Evolutionary conservation across 169 alveolate species (phyloP).

Genomic region (Plasmodium coatneyi): DNA sequence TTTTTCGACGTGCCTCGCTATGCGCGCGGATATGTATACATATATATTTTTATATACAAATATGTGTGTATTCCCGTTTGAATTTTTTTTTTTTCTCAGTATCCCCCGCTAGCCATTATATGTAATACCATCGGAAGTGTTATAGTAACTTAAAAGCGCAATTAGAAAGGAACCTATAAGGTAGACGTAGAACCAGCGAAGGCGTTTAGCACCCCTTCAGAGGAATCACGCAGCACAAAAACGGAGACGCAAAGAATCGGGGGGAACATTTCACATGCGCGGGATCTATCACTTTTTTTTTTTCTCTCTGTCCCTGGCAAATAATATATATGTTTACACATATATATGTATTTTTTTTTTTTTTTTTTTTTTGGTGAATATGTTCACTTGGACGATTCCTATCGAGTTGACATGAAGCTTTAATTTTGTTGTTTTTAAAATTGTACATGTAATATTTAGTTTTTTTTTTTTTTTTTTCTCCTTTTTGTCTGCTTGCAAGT

Average conservation of each 20-base stretch:
- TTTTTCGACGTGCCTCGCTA: neutral
- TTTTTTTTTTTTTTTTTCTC: neutral
- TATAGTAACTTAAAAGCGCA: neutral
- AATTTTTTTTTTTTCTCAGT: neutral
- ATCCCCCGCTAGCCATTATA: neutral
- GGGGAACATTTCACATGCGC: neutral
- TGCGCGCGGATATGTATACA: neutral
- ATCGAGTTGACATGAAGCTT: neutral
- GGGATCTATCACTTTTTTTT: neutral
- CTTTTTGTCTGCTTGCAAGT: neutral
- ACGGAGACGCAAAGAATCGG: neutral
- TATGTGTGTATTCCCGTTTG: neutral
- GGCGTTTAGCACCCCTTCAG: neutral
- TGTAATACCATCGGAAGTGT: neutral
- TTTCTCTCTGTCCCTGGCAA: neutral
- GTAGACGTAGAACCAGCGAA: neutral
- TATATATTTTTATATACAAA: neutral
- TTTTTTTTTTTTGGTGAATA: neutral
- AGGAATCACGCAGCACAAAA: neutral
- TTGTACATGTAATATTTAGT: neutral
- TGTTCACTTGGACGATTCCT: neutral
- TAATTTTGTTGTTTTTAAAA: neutral
- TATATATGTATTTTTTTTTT: neutral
- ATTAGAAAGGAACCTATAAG: neutral
- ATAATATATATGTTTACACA: neutral